phyloP scores from a whole-genome alignment of 306 rosid species.

The Luffa acutangula region DNA sequence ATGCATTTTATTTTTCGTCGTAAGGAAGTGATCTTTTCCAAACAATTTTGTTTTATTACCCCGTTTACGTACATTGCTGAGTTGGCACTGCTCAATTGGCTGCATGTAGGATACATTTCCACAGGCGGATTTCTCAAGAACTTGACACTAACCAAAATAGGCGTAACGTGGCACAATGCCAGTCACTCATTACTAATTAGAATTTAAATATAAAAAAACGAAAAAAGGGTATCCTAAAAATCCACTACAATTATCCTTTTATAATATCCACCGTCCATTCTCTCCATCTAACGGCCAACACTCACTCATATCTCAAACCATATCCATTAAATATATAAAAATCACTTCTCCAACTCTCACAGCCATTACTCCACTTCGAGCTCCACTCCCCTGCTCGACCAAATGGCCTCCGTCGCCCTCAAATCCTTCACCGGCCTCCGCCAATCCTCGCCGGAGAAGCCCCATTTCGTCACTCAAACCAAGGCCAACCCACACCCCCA shows the following conservation, averaged over 20 bases:
- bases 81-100: no score
- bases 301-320: constrained; percentile 33
- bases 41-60: no score
- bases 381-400: neutral
- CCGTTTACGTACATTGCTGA: no score
- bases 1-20: no score
- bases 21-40: no score
- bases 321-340: constrained; percentile 37
- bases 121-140: neutral
- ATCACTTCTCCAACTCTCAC: neutral
- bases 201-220: neutral
- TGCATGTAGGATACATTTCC: neutral
- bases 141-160: neutral
- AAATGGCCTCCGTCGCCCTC: constrained; percentile 68
- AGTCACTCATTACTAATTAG: constrained; percentile 7
- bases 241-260: constrained; percentile 40
- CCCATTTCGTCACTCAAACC: constrained; percentile 23
- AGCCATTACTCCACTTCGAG: neutral
- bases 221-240: constrained; percentile 23
- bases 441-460: constrained; percentile 45
- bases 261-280: constrained; percentile 23
- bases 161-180: constrained; percentile 34
- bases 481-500: constrained; percentile 12
- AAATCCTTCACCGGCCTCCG: constrained; percentile 92
- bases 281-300: constrained; percentile 31